Evolutionary conservation across 2,329 filamentous ascomycete genomes (phyloP).

Genomic region (Macrophomina phaseolina): DNA sequence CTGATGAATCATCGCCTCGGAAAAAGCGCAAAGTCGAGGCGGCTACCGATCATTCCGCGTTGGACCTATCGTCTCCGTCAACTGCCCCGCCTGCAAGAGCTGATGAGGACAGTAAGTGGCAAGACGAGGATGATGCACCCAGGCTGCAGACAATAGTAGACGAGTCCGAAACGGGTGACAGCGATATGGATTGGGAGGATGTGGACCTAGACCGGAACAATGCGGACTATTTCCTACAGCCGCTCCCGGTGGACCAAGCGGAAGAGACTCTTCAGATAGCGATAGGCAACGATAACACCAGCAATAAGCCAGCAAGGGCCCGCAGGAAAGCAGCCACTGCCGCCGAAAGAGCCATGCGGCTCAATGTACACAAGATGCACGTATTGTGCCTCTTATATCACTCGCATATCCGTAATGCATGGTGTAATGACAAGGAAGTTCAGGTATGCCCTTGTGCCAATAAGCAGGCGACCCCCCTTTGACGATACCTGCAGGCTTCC

Average conservation of each 20-base stretch:
- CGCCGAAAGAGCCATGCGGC: conserved; percentile 64
- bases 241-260: conserved; percentile 39
- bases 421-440: conserved; percentile 80
- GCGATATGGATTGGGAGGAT: conserved; percentile 69
- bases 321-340: conserved; percentile 61
- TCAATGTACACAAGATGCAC: conserved; percentile 86
- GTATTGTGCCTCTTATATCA: conserved; percentile 83
- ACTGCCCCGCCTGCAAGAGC: conserved; percentile 4
- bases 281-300: conserved; percentile 35
- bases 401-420: conserved; percentile 76
- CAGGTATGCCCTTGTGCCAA: conserved; percentile 55
- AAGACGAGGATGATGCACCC: conserved; percentile 26
- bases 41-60: neutral
- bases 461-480: neutral
- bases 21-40: conserved; percentile 39
- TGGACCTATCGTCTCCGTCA: neutral
- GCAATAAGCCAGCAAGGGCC: conserved; percentile 41
- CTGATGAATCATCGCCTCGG: conserved; percentile 42
- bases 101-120: conserved; percentile 31
- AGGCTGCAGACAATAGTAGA: conserved; percentile 48
- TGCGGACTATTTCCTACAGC: conserved; percentile 31
- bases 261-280: conserved; percentile 49
- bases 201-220: conserved; percentile 46
- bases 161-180: conserved; percentile 58
- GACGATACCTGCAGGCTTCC: conserved; percentile 22